Conservation (phyloP, 176 grass and related monocot genomes). For the Calamus simplicifolius region DNA sequence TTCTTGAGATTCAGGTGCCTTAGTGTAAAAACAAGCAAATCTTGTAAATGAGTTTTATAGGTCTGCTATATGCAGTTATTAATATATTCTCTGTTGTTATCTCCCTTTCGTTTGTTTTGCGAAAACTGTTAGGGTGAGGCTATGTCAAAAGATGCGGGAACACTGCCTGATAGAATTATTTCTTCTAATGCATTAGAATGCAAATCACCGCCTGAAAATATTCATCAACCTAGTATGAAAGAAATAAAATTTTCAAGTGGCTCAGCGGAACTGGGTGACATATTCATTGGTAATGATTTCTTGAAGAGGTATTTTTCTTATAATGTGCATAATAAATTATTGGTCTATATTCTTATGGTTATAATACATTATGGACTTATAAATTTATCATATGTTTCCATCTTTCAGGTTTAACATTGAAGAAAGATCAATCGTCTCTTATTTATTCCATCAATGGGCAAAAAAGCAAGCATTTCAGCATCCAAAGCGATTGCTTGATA, state of each 20-base stretch:
- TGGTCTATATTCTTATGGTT: no score
- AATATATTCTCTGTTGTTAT: not conserved
- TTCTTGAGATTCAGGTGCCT: constrained; percentile 74
- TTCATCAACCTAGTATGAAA: not conserved
- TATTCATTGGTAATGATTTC: constrained; percentile 65
- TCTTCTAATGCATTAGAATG: constrained; percentile 4
- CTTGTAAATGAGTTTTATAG: not conserved
- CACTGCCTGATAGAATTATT: constrained; percentile 7
- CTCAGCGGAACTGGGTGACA: constrained; percentile 31
- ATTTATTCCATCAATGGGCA: constrained; percentile 27
- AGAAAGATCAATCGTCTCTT: constrained; percentile 17
- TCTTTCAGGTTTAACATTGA: constrained; percentile 13
- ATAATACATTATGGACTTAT: no score
- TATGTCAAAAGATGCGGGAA: constrained; percentile 18
- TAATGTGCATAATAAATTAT: not conserved
- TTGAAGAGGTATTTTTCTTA: constrained; percentile 60
- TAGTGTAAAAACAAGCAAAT: not conserved
- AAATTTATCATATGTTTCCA: not conserved
- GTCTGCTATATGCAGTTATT: not conserved
- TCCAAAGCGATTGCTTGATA: constrained; percentile 23
- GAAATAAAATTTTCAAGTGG: not conserved
- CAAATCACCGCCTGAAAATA: constrained; percentile 1
- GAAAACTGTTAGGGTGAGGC: constrained; percentile 17
- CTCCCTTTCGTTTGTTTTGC: not conserved
- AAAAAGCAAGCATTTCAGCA: constrained; percentile 19